Evolutionary conservation across 108 stramenopile genomes (phyloP), one percentile per base, ranked within the genome.

Genomic region (Cylindrotheca fusiformis): DNA sequence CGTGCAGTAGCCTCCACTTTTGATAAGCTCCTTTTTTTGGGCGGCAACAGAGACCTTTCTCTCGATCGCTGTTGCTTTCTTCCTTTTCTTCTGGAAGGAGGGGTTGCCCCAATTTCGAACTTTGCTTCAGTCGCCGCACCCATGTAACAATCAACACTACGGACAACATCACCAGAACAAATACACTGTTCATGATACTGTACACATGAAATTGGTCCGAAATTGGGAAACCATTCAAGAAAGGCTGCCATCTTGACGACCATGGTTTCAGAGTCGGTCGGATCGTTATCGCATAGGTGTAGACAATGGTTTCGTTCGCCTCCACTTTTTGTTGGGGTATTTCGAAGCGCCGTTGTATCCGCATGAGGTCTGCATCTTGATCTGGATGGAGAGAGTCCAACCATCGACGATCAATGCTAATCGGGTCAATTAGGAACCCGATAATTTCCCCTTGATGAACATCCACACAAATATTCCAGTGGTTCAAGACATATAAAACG

Each of bases 1-100:
- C 90, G 55, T 92, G 90, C n/a, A 93, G 82, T 21, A 92, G 61
- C 72, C 90, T 93, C 97, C 97, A 98, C 24, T 41, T 41, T 41
- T 41, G 36, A 10, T 6, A 6, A 14, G 6, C 36, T 6, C 10
- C 36, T 41, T 41, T 41, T 6, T 41, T 41, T 41, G 6, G 6
- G 6, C 14, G 6, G 36, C 36, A 41, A 14, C 36, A 41, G 36
- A 41, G 10, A 10, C 36, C 36, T 41, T 41, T 14, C 14, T 41
- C 36, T 41, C 14, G 10, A 14, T 41, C 36, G 36, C 14, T 14
- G 36, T 41, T 14, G 36, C 14, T 14, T 6, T 6, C 36, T 41
- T 6, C 6, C 14, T 41, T 41, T 41, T 6, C 6, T 41, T 41
- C 14, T 14, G 36, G 36, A 6, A 41, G 36, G 10, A 41, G 14